Percentiles rank a stretch among this genome's conserved stretches.
Evolutionary conservation across 306 rosid genomes (phyloP).

Genomic region (Quercus agrifolia): DNA sequence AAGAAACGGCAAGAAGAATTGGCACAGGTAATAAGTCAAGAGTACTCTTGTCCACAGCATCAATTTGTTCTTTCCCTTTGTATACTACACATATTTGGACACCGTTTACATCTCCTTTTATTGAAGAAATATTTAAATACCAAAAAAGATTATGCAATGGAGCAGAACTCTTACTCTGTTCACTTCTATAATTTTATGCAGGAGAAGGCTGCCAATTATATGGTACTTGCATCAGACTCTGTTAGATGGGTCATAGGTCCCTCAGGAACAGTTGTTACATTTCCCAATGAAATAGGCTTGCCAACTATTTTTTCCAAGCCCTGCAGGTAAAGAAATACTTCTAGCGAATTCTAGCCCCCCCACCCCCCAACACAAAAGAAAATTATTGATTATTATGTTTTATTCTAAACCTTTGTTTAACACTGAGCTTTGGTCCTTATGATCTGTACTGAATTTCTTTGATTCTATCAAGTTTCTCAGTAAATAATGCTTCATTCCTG

Average conservation of each 20-base stretch:
- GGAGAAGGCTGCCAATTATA: conserved; percentile 38
- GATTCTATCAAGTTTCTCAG: not conserved
- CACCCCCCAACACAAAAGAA: no score
- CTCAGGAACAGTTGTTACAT: conserved; percentile 44
- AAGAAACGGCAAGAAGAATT: conserved; percentile 41
- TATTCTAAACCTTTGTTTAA: conserved; percentile 4
- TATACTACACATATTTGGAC: not conserved
- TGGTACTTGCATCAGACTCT: conserved; percentile 41
- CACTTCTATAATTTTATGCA: conserved; percentile 17
- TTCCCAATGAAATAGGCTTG: conserved; percentile 53
- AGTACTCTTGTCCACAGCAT: not conserved
- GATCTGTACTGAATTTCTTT: not conserved
- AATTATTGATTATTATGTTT: not conserved
- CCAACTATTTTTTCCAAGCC: conserved; percentile 43
- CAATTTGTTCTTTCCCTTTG: not conserved
- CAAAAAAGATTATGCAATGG: not conserved
- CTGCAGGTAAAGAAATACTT: conserved; percentile 34
- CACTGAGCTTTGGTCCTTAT: not conserved
- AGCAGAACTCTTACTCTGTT: not conserved
- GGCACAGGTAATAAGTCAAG: conserved; percentile 23
- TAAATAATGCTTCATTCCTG: not conserved
- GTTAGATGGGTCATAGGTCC: conserved; percentile 48
- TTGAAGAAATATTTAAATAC: not conserved
- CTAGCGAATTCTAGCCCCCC: not conserved
- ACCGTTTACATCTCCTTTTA: no score